phyloP scores from a whole-genome alignment of 179 eudicot species.

The Vitellaria paradoxa region DNA sequence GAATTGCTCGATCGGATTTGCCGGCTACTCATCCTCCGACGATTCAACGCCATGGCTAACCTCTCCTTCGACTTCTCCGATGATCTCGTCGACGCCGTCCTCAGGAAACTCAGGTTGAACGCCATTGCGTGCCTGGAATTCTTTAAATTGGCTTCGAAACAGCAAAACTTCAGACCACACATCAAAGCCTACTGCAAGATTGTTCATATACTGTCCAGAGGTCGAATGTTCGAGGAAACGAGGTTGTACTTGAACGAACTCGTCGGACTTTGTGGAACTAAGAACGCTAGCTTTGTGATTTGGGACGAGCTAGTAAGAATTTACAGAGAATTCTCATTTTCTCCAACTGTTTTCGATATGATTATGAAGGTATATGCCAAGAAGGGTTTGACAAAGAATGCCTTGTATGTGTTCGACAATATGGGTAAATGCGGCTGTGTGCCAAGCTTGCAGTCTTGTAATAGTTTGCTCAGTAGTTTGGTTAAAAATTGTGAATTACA shows the following conservation, averaged over 20 bases:
- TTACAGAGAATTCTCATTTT: conserved; percentile 61
- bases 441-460: conserved; percentile 76
- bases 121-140: conserved; percentile 53
- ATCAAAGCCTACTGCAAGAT: conserved; percentile 45
- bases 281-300: conserved; percentile 18
- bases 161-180: conserved; percentile 44
- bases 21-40: conserved; percentile 57
- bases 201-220: conserved; percentile 66
- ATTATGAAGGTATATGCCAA: conserved; percentile 57
- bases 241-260: conserved; percentile 44
- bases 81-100: conserved; percentile 43
- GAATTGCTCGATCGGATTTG: conserved; percentile 51
- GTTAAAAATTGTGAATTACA: conserved; percentile 48
- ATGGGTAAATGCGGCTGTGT: conserved; percentile 56
- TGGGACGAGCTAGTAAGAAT: conserved; percentile 56
- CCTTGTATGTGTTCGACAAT: conserved; percentile 80
- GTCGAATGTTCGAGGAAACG: conserved; percentile 52
- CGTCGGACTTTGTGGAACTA: conserved; percentile 29
- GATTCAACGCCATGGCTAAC: conserved; percentile 37
- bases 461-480: conserved; percentile 61
- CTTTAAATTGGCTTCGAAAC: conserved; percentile 46
- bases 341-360: conserved; percentile 71
- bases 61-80: conserved; percentile 60
- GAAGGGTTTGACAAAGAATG: conserved; percentile 51
- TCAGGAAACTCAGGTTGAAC: conserved; percentile 43